Percentiles rank a stretch among this genome's conserved stretches.
These are phyloP conservation scores for Nephromyces sp. DNA, from an alignment of 169 alveolate genomes.

Conservation along the genomic window DNA sequence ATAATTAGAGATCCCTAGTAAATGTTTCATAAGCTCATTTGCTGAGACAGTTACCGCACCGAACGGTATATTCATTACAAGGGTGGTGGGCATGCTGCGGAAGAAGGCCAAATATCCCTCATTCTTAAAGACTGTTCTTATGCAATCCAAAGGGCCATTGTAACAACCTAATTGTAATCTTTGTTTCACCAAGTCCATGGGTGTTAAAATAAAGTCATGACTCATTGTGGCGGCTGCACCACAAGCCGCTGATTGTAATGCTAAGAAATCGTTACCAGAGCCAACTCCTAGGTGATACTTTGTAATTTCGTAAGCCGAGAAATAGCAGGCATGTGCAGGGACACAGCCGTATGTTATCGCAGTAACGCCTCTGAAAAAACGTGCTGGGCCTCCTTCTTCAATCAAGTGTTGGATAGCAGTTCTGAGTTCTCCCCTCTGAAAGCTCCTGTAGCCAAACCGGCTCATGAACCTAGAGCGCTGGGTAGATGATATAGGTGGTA, in stretches of 20 bases:
- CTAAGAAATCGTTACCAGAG: conserved; percentile 12
- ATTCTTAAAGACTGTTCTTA: conserved; percentile 44
- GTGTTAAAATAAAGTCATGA: conserved; percentile 91
- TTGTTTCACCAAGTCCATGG: conserved; percentile 91
- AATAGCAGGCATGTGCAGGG: conserved; percentile 96
- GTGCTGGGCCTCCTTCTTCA: conserved; percentile 18
- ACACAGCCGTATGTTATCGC: conserved; percentile 89
- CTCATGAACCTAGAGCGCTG: not conserved
- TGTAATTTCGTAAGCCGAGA: conserved; percentile 70
- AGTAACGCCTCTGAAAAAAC: conserved; percentile 73
- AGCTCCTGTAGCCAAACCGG: not conserved
- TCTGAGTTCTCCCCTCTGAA: not conserved
- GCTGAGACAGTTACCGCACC: conserved; percentile 79
- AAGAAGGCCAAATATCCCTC: conserved; percentile 83
- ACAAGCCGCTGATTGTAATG: conserved; percentile 46
- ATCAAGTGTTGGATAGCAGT: conserved; percentile 10
- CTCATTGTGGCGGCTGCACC: conserved; percentile 88
- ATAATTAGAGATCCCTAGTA: conserved; percentile 17
- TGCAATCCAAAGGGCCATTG: conserved; percentile 42
- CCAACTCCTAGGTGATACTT: conserved; percentile 7
- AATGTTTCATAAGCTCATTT: conserved; percentile 78
- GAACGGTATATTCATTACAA: conserved; percentile 87
- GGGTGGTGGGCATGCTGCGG: conserved; percentile 84
- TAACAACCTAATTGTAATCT: conserved; percentile 80
- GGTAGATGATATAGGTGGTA: not conserved